Conservation (phyloP, 73 alveolate genomes). For the Loxodes magnus region DNA sequence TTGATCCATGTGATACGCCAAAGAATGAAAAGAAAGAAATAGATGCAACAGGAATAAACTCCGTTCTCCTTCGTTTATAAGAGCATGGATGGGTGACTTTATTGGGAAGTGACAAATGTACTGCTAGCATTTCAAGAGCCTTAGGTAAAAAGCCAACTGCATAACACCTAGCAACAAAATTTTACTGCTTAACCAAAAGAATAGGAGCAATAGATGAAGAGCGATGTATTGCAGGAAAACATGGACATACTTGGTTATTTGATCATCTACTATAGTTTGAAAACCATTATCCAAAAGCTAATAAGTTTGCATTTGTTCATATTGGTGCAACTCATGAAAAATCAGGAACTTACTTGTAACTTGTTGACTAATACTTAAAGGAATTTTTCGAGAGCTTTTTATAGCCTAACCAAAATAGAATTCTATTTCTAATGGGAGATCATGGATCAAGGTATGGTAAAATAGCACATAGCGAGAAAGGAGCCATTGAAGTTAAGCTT, state of each 20-base stretch:
- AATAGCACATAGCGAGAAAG: neutral
- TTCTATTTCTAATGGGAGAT: constrained; percentile 6
- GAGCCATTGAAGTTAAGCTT: constrained; percentile 1
- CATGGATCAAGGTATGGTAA: constrained; percentile 13
- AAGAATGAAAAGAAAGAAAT: too few relatives aligned
- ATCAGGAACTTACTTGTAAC: constrained; percentile 4
- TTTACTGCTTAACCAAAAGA: constrained; percentile 4
- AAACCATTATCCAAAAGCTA: constrained; percentile 3
- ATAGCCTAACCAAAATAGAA: neutral
- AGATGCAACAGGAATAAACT: too few relatives aligned
- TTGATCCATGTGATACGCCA: too few relatives aligned
- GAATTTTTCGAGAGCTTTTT: neutral
- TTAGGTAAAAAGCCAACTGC: constrained; percentile 3
- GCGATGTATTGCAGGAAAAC: neutral
- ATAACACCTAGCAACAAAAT: constrained; percentile 2
- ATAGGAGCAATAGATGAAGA: neutral
- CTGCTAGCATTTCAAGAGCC: constrained; percentile 3
- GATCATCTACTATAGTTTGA: neutral
- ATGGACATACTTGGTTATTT: constrained; percentile 5
- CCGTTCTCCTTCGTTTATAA: too few relatives aligned
- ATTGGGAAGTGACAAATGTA: constrained; percentile 2
- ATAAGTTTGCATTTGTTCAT: constrained; percentile 7
- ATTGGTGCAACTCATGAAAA: constrained; percentile 8
- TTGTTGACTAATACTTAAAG: constrained; percentile 1
- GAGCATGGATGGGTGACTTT: constrained; percentile 9